A percentile compares a stretch with the other conserved stretches of the same genome.
phyloP scores from a whole-genome alignment of 495 filamentous ascomycete species.

The Podospora conica region DNA sequence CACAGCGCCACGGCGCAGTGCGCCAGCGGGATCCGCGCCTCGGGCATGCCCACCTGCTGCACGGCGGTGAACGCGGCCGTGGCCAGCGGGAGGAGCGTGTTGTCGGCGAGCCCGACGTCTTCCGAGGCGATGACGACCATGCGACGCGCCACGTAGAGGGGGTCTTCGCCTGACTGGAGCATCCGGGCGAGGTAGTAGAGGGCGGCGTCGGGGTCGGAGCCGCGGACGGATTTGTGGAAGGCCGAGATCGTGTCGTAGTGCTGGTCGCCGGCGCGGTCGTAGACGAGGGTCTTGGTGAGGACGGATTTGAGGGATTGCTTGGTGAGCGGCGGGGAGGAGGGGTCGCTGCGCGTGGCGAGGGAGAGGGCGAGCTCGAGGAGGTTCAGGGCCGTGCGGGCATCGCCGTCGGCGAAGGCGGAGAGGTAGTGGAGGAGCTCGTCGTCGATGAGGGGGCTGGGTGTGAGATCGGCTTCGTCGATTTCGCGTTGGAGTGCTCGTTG shows the following conservation, averaged over 20 bases:
- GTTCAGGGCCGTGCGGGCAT: constrained; percentile 88
- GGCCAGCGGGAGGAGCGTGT: constrained; percentile 73
- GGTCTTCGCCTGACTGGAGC: constrained; percentile 94
- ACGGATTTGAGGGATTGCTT: constrained; percentile 67
- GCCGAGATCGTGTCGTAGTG: constrained; percentile 96
- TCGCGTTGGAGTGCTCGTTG: constrained; percentile 64
- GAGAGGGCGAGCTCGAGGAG: constrained; percentile 79
- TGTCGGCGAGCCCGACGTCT: constrained; percentile 88
- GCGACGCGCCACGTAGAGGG: constrained; percentile 82
- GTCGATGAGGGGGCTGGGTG: constrained; percentile 58
- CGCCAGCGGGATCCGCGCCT: constrained; percentile 86
- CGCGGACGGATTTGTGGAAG: constrained; percentile 92
- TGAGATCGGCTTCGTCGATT: constrained; percentile 19
- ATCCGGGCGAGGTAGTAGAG: constrained; percentile 93
- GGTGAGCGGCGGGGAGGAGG: constrained; percentile 32
- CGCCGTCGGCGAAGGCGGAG: constrained; percentile 79
- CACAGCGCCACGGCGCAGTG: constrained; percentile 82
- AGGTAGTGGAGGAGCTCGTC: constrained; percentile 73
- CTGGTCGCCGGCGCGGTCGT: constrained; percentile 90
- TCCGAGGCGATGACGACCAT: constrained; percentile 90
- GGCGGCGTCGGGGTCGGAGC: constrained; percentile 76
- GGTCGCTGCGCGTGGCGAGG: constrained; percentile 30
- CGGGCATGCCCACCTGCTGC: constrained; percentile 88
- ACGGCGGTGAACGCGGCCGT: constrained; percentile 78
- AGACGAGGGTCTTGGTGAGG: constrained; percentile 85